A percentile compares a stretch with the other conserved stretches of the same genome.
Conservation (phyloP, 345 rosid genomes). For the Salix dunnii region DNA sequence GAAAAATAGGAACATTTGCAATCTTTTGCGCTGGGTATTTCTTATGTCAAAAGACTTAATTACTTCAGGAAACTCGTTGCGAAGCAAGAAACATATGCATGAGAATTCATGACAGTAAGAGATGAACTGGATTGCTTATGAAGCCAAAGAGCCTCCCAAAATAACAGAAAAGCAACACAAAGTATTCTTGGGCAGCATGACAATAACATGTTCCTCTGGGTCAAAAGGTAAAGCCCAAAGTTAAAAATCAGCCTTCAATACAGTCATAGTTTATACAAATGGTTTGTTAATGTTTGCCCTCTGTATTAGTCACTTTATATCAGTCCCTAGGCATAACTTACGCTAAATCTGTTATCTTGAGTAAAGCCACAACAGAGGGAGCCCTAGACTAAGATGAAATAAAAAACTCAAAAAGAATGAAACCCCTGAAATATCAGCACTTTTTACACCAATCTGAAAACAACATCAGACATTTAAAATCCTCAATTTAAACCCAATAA, state of each 20-base stretch:
- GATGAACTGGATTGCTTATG: neutral
- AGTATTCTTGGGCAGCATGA: constrained; percentile 2
- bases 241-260: neutral
- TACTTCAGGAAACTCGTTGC: neutral
- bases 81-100: neutral
- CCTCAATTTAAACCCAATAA: too few relatives aligned
- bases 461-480: too few relatives aligned
- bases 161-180: neutral
- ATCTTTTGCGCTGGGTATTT: neutral
- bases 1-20: neutral
- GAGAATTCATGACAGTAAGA: neutral
- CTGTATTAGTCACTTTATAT: neutral
- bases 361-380: neutral
- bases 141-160: neutral
- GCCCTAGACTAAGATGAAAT: neutral
- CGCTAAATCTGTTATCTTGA: neutral
- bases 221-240: neutral
- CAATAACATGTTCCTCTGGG: neutral
- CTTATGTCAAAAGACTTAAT: neutral
- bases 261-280: neutral
- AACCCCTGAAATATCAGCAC: neutral
- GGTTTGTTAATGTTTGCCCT: neutral
- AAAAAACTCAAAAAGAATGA: neutral
- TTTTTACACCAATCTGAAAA: neutral
- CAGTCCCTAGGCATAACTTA: neutral